Percentiles rank a stretch among this genome's conserved stretches.
These are phyloP conservation scores for Aspergillus quadricinctus DNA, from an alignment of 2,329 filamentous ascomycete species.

Conservation along the genomic window DNA sequence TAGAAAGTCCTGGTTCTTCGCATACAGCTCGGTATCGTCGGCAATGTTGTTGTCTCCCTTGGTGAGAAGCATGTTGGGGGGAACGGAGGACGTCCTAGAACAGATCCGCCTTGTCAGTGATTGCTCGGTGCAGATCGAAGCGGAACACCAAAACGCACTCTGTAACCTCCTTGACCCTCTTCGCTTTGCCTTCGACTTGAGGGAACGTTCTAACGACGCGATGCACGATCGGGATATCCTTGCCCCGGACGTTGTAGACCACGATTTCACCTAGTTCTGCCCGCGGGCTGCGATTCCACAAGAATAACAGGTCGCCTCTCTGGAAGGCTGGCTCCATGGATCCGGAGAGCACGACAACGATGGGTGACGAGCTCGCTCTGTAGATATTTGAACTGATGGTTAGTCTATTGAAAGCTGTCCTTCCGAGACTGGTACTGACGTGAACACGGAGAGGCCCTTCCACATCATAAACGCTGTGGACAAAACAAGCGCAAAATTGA, in stretches of 20 bases:
- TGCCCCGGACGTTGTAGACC: slow-evolving; percentile 81
- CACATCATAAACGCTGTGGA: slow-evolving; percentile 93
- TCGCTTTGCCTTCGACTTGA: slow-evolving; percentile 39
- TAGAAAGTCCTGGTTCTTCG: slow-evolving; percentile 79
- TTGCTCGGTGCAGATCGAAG: not conserved
- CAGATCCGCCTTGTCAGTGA: slow-evolving; percentile 1
- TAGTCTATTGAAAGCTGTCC: not conserved
- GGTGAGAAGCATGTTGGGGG: slow-evolving; percentile 65
- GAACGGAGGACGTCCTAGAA: slow-evolving; percentile 20
- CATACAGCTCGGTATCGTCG: slow-evolving; percentile 90
- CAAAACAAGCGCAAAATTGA: slow-evolving; percentile 88
- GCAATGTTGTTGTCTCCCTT: slow-evolving; percentile 96
- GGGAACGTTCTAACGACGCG: slow-evolving; percentile 69
- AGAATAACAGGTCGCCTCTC: slow-evolving; percentile 58
- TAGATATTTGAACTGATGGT: not conserved
- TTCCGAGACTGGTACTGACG: slow-evolving; percentile 24
- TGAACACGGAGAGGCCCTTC: slow-evolving; percentile 79
- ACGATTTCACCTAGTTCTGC: slow-evolving; percentile 69
- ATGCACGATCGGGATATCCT: slow-evolving; percentile 98
- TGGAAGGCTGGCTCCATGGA: slow-evolving; percentile 66
- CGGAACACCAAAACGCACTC: slow-evolving; percentile 17
- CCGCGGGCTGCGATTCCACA: slow-evolving; percentile 59
- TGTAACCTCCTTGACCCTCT: slow-evolving; percentile 32
- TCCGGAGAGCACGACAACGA: slow-evolving; percentile 63
- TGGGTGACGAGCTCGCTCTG: slow-evolving; percentile 63